Percentiles rank a stretch among this genome's conserved stretches.
Conservation (phyloP, 345 rosid genomes). For the Populus tremula region DNA sequence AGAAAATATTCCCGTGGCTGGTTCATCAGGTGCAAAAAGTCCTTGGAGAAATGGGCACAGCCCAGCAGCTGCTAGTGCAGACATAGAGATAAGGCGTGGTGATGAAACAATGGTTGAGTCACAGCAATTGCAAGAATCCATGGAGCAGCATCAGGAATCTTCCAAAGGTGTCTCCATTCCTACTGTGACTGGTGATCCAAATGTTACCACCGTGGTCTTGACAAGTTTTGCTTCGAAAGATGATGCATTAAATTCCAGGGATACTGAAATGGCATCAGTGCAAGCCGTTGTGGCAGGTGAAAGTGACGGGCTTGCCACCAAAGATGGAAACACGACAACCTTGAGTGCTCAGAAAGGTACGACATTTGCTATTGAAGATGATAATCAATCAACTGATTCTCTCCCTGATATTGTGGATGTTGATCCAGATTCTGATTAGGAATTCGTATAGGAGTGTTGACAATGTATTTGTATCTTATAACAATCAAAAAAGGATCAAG, state of each 20-base stretch:
- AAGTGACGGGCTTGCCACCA: slow-evolving; percentile 7
- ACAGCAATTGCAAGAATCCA: slow-evolving; percentile 25
- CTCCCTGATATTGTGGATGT: slow-evolving; percentile 47
- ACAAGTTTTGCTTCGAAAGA: background rate
- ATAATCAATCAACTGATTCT: slow-evolving; percentile 35
- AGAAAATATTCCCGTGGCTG: slow-evolving; percentile 14
- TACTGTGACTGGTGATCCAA: slow-evolving; percentile 7
- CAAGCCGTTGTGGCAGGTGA: slow-evolving; percentile 13
- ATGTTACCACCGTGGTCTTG: slow-evolving; percentile 6
- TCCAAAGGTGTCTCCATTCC: slow-evolving; percentile 21
- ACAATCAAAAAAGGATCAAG: too few species aligned
- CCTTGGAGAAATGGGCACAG: slow-evolving; percentile 21
- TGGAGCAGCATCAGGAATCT: slow-evolving; percentile 29
- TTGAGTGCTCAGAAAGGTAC: slow-evolving; percentile 20
- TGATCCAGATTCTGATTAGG: slow-evolving; percentile 47
- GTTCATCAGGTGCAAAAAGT: slow-evolving; percentile 22
- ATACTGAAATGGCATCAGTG: slow-evolving; percentile 7
- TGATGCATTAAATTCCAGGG: background rate
- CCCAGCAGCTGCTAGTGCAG: slow-evolving; percentile 23
- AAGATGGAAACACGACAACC: background rate
- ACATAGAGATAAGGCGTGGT: slow-evolving; percentile 17
- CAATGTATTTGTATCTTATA: background rate
- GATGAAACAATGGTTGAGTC: slow-evolving; percentile 33
- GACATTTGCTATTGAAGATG: slow-evolving; percentile 18
- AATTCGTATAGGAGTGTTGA: background rate